phyloP scores from a whole-genome alignment of 495 filamentous ascomycete genomes.

The Penicillium longicatenatum region DNA sequence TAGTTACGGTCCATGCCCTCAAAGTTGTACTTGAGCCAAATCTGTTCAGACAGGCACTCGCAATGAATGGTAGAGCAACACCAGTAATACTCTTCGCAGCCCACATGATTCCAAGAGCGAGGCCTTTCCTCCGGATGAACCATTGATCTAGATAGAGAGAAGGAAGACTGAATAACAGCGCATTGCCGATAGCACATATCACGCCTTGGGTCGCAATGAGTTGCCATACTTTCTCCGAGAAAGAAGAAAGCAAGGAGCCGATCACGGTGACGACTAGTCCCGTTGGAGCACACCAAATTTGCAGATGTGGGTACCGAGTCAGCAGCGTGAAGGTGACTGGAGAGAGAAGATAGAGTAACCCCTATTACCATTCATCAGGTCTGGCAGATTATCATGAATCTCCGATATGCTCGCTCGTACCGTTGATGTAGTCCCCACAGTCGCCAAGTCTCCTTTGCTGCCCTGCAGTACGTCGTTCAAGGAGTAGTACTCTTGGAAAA shows the following conservation, averaged over 20 bases:
- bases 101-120: slow-evolving; percentile 59
- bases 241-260: slow-evolving; percentile 49
- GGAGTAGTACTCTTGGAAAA: slow-evolving; percentile 51
- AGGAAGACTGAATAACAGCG: slow-evolving; percentile 51
- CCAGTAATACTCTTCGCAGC: slow-evolving; percentile 54
- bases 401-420: slow-evolving; percentile 20
- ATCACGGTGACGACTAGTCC: slow-evolving; percentile 46
- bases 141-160: slow-evolving; percentile 60
- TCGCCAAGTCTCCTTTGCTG: slow-evolving; percentile 43
- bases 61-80: slow-evolving; percentile 53
- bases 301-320: slow-evolving; percentile 46
- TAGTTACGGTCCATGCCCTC: slow-evolving; percentile 52
- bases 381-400: background rate
- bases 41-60: slow-evolving; percentile 49
- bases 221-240: slow-evolving; percentile 51
- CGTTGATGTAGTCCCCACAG: slow-evolving; percentile 53
- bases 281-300: slow-evolving; percentile 39
- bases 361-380: slow-evolving; percentile 21
- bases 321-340: slow-evolving; percentile 54
- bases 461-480: slow-evolving; percentile 38
- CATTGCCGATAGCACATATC: slow-evolving; percentile 54
- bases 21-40: slow-evolving; percentile 61
- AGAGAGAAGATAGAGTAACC: slow-evolving; percentile 59
- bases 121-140: slow-evolving; percentile 55
- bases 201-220: slow-evolving; percentile 59